Conservation (phyloP, 129 eudicot genomes). For the Apium graveolens region DNA sequence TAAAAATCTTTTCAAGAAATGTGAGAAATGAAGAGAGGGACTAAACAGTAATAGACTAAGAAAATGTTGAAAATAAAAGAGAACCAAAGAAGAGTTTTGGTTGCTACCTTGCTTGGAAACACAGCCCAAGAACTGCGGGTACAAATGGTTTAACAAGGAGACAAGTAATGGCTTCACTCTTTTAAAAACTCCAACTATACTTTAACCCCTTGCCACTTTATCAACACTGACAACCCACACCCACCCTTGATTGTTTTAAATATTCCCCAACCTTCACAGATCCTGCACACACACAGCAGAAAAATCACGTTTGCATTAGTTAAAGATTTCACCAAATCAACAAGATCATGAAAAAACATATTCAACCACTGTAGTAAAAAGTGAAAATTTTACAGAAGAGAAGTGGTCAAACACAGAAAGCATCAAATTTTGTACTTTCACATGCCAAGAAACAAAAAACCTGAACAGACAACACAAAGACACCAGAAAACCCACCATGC, state of each 20-base stretch:
- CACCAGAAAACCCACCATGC: constrained; percentile 7
- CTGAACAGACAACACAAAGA: not conserved
- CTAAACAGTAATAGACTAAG: constrained; percentile 14
- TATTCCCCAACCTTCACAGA: constrained; percentile 23
- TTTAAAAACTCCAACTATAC: constrained; percentile 20
- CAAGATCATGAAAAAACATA: constrained; percentile 19
- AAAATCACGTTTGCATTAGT: constrained; percentile 42
- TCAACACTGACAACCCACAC: constrained; percentile 49
- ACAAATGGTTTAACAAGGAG: constrained; percentile 36
- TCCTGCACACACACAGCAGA: constrained; percentile 47
- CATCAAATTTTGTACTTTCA: constrained; percentile 7
- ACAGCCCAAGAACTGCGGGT: constrained; percentile 42
- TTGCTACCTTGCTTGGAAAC: constrained; percentile 52
- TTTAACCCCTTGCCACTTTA: constrained; percentile 43
- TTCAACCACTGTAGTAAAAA: constrained; percentile 22
- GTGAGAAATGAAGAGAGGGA: constrained; percentile 15
- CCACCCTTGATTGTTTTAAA: constrained; percentile 20
- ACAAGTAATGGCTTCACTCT: constrained; percentile 43
- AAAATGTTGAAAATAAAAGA: constrained; percentile 11
- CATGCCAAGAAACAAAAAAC: constrained; percentile 2
- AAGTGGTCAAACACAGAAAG: constrained; percentile 19
- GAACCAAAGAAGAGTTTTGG: constrained; percentile 19
- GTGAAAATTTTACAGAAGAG: constrained; percentile 8
- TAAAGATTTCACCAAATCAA: constrained; percentile 30
- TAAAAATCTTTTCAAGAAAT: constrained; percentile 13